Evolutionary conservation across 345 rosid genomes (phyloP), one percentile per base, ranked within the genome.

Genomic region (Eucalyptus tenuipes): DNA sequence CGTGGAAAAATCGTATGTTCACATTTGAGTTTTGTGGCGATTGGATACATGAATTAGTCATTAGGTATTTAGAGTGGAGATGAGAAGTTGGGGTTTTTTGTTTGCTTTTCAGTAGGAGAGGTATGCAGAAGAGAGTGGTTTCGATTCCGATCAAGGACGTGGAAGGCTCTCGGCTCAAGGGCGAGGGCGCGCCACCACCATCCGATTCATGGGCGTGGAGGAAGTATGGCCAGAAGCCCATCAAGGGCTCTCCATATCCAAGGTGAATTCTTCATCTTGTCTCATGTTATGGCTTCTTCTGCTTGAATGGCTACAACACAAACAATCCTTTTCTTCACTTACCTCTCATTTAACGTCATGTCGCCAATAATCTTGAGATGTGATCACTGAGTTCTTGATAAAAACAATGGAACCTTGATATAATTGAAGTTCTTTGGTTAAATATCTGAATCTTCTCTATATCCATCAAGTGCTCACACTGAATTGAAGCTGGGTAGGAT

Each of bases 151-250:
- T 98, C 95, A 97, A 94, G 91, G 99, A 94, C 82, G 86, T 93
- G 6, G 98, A 95, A 90, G 97, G 97, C 47, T 88, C 96, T 18
- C 88, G 98, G 86, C 90, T 93, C 85, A 98, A 95, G 90, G 97
- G 99, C 1, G 99, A 97, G 86, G 90, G 93, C 68, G 93, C 96
- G 52, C 95, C 97, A 22, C 99, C 99, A 68, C 99, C 99, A 81
- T 92, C 99, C 1, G 99, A 98, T 92, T 98, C 99, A 18, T 98
- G 99, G 99, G 98, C 99, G 2, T 98, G 99, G 99, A 90, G 99
- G 89, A 98, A 98, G 89, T 98, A 98, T 89, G 99, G 99, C 61
- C 99, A 98, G 87, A 98, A 98, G 89, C 99, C 99, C 90, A 97
- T 98, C 95, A 98, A 98, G 89, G 99, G 99, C 50, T 96, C 99